A percentile compares a stretch with the other conserved stretches of the same genome.
Conservation (phyloP, 1,139 yeast genomes). For the Diutina neorugosa region DNA sequence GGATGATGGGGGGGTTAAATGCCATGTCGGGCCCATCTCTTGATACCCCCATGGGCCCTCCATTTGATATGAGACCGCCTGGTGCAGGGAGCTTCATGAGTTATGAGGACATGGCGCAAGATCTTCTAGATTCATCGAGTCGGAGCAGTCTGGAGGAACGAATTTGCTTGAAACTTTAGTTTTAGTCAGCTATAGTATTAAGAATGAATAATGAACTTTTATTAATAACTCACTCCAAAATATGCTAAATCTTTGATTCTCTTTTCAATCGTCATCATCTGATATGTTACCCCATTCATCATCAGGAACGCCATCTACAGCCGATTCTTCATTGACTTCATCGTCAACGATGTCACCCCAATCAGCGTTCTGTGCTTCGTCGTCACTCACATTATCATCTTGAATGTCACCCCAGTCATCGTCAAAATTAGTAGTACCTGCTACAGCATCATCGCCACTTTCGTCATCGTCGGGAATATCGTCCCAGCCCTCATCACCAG, state of each 20-base stretch:
- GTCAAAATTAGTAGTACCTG: neutral
- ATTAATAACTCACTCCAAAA: no score
- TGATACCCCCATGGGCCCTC: neutral
- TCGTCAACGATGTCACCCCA: neutral
- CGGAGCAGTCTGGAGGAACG: slow-evolving; percentile 1
- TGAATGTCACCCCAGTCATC: neutral
- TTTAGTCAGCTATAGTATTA: neutral
- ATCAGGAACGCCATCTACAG: neutral
- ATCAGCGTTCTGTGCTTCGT: neutral
- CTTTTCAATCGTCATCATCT: neutral
- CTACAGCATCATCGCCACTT: neutral
- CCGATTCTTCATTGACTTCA: neutral
- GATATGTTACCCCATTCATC: neutral
- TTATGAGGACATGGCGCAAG: neutral
- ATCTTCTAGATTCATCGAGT: neutral
- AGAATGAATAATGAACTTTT: neutral
- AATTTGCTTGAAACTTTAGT: neutral
- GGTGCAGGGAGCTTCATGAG: neutral
- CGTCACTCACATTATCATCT: neutral
- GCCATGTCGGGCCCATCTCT: neutral
- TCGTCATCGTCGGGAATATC: neutral
- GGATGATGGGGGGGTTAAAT: slow-evolving; percentile 1
- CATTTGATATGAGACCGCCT: neutral
- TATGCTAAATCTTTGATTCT: no score
- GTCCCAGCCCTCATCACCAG: neutral